Base-by-base conservation (phyloP, 768 basidiomycete genomes). In the Tylopilus plumbeoviolaceoides region DNA sequence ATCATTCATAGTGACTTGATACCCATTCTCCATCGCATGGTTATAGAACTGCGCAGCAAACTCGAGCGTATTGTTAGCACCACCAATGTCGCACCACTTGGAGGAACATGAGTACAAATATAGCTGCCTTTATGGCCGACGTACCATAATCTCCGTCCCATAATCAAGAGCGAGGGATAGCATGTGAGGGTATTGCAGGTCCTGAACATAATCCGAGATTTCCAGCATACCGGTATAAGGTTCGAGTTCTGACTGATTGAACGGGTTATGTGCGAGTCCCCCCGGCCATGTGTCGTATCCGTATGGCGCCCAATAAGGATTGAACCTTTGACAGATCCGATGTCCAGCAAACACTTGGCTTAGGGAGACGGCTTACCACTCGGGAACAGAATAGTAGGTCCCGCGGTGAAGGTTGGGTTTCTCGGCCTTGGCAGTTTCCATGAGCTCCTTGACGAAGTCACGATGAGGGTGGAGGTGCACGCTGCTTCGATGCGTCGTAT, bases 21-120 rank as follows among this genome's bases (percentile, higher is more conserved):
- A 67, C 3, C 77, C 76, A 46, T 59, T 59, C 44, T 60, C 56
- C 65, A 53, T 72, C 38, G 78, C 75, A 27, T 75, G 53, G 41
- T 77, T 77, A 53, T 78, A 80, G 55, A 68, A 80, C 18, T 72
- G 62, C 2, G 76, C 71, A 0, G 77, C 74, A 40, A 80, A 75
- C 10, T 75, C 72, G 0, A 71, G 60, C 4, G 74, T 77, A 38
- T 66, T 75, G 56, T 79, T 77, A 0, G 76, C 72, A 10, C 78
- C 78, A 12, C 76, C 82, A 9, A 82, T 82, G 55, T 82, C 80
- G 36, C 81, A 82, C 81, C 81, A 81, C 75, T 78, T 55, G 5
- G 14, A 28, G 20, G 8, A 48, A 3, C 7, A 2, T 71, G 18
- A 62, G 53, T 23, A 5, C 18, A 47, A 47, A 44, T 45, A 46